Evolutionary conservation across 2,329 filamentous ascomycete genomes (phyloP).

Genomic region (Xylaria hypoxylon): DNA sequence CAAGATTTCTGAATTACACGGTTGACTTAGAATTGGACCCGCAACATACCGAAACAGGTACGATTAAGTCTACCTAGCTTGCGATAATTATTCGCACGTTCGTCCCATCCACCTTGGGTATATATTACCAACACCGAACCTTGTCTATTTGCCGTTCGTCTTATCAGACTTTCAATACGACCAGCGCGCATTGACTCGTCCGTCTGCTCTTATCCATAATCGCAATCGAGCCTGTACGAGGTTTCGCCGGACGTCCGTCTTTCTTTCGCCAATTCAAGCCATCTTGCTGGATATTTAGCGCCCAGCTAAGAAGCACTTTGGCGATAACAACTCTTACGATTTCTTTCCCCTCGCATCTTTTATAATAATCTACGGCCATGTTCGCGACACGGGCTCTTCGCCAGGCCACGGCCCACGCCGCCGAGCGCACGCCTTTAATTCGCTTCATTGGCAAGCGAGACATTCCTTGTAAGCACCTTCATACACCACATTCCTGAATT

Average conservation of each 20-base stretch:
- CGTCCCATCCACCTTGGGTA: neutral
- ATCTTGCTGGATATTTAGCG: neutral
- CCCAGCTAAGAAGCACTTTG: neutral
- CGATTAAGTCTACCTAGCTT: slow-evolving; percentile 15
- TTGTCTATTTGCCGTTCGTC: neutral
- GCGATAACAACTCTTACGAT: slow-evolving; percentile 1
- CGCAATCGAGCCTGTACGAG: neutral
- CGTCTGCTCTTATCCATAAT: neutral
- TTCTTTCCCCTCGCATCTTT: slow-evolving; percentile 29
- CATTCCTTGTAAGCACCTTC: slow-evolving; percentile 63
- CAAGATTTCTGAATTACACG: neutral
- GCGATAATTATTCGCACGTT: slow-evolving; percentile 26
- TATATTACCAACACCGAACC: neutral
- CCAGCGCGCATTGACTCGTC: neutral
- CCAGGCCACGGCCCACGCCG: slow-evolving; percentile 68
- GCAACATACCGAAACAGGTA: slow-evolving; percentile 3
- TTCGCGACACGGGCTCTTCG: slow-evolving; percentile 67
- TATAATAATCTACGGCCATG: slow-evolving; percentile 56
- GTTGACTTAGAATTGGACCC: neutral
- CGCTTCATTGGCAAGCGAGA: slow-evolving; percentile 71
- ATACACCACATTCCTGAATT: neutral
- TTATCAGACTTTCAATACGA: slow-evolving; percentile 1
- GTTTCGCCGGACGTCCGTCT: neutral
- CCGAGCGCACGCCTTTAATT: slow-evolving; percentile 71
- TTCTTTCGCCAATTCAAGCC: neutral